Conservation (phyloP, 331 rosid genomes). For the Rhamnella rubrinervis region DNA sequence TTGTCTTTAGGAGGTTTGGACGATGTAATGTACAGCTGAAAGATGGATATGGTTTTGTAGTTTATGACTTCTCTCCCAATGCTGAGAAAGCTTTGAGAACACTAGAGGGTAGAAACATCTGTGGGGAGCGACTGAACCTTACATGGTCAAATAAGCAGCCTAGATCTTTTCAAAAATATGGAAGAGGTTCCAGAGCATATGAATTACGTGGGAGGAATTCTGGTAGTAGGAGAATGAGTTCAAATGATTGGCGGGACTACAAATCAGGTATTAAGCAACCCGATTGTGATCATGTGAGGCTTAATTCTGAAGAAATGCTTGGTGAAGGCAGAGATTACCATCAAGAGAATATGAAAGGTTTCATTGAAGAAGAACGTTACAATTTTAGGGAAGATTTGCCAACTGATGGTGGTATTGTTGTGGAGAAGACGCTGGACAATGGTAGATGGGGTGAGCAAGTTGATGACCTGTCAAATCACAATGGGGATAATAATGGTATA, state of each 20-base stretch:
- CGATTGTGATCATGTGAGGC: constrained; percentile 30
- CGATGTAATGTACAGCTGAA: constrained; percentile 45
- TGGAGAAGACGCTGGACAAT: constrained; percentile 33
- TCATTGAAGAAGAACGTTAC: constrained; percentile 26
- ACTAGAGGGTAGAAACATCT: constrained; percentile 50
- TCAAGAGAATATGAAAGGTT: constrained; percentile 28
- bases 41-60: constrained; percentile 66
- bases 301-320: constrained; percentile 28
- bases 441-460: constrained; percentile 49
- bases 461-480: constrained; percentile 32
- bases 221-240: constrained; percentile 31
- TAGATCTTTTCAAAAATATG: constrained; percentile 25
- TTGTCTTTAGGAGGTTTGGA: constrained; percentile 51
- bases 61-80: constrained; percentile 43
- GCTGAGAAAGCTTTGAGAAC: constrained; percentile 61
- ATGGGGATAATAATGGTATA: constrained; percentile 24
- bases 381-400: constrained; percentile 27
- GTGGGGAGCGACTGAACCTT: constrained; percentile 48
- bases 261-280: constrained; percentile 13
- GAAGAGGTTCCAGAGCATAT: constrained; percentile 31
- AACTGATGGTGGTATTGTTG: constrained; percentile 33
- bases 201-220: constrained; percentile 28
- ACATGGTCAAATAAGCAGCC: constrained; percentile 72
- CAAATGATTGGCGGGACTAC: constrained; percentile 33
- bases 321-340: constrained; percentile 28